Percentiles rank a stretch among this genome's conserved stretches.
Evolutionary conservation across 768 basidiomycete species (phyloP).

Genomic region (Leccinum fibrillosum): DNA sequence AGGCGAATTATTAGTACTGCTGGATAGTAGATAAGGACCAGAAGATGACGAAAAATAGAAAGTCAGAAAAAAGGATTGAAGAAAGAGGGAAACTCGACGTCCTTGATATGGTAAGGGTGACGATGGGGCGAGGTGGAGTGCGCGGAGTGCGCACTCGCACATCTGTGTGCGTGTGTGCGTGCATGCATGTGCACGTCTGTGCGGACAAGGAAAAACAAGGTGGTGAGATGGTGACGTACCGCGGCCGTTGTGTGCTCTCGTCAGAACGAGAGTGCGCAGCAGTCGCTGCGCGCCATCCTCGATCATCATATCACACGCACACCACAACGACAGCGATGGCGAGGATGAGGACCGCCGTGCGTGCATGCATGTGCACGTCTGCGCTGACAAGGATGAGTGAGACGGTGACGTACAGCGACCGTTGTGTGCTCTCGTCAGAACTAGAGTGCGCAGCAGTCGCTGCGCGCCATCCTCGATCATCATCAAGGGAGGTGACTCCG

Average conservation of each 20-base stretch:
- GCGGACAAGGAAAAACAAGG: neutral
- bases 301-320: neutral
- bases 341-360: neutral
- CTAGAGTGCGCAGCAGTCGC: neutral
- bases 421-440: neutral
- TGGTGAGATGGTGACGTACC: neutral
- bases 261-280: neutral
- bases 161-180: neutral
- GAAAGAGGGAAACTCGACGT: neutral
- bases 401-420: neutral
- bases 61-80: neutral
- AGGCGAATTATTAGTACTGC: neutral
- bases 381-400: neutral
- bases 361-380: neutral
- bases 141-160: neutral
- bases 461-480: neutral
- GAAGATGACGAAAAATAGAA: neutral
- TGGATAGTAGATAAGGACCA: too few species aligned
- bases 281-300: neutral
- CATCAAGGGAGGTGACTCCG: too few species aligned
- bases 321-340: neutral
- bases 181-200: neutral
- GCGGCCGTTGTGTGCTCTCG: neutral
- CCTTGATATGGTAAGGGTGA: too few species aligned
- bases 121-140: too few species aligned